Evolutionary conservation across 2,329 filamentous ascomycete species (phyloP).

Genomic region (Aspergillus tanneri): DNA sequence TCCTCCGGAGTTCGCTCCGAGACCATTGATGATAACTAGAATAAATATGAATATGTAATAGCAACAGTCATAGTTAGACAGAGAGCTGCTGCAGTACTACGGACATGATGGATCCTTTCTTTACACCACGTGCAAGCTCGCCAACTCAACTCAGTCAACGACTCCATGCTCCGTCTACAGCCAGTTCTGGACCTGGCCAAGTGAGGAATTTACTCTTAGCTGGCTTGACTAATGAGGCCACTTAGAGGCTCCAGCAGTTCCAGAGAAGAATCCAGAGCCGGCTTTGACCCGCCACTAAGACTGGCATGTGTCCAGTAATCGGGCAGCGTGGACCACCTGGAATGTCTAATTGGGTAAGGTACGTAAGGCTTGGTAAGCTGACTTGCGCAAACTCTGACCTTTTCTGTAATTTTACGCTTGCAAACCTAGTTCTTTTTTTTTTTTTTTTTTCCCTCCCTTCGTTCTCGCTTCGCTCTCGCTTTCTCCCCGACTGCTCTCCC

Average conservation of each 20-base stretch:
- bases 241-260: not conserved
- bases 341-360: constrained; percentile 3
- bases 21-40: no score
- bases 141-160: no score
- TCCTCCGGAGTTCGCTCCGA: no score
- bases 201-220: constrained; percentile 1
- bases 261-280: constrained; percentile 10
- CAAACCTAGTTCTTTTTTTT: not conserved
- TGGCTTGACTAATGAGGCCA: constrained; percentile 2
- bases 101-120: no score
- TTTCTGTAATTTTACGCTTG: constrained; percentile 10
- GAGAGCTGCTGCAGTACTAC: no score
- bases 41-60: no score
- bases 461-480: not conserved
- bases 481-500: constrained; percentile 14
- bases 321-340: not conserved
- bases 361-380: constrained; percentile 3
- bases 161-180: constrained; percentile 2
- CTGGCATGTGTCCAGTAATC: constrained; percentile 3
- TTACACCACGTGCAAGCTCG: no score
- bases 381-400: constrained; percentile 16
- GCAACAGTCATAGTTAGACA: no score
- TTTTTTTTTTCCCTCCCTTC: constrained; percentile 4
- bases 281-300: constrained; percentile 17
- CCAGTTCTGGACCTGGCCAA: constrained; percentile 7